These are phyloP conservation scores for Ustilago shanxiensis DNA, from an alignment of 1,284 basidiomycete species.

Conservation along the genomic window DNA sequence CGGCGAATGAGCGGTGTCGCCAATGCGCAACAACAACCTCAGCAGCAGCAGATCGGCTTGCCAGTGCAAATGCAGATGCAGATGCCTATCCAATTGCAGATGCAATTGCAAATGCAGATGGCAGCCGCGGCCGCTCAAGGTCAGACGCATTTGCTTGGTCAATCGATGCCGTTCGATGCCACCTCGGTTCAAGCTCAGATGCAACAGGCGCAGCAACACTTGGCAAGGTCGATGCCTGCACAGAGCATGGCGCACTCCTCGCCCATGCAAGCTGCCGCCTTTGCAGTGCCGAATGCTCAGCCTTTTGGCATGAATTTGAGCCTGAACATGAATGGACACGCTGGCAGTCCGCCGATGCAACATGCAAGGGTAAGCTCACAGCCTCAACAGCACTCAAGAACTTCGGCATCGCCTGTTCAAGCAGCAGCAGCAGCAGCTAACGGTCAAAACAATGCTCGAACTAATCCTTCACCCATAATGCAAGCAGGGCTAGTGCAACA, in stretches of 20 bases:
- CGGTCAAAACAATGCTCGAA: constrained; percentile 44
- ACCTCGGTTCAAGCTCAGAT: constrained; percentile 48
- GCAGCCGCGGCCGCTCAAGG: constrained; percentile 51
- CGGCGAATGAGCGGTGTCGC: constrained; percentile 33
- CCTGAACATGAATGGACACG: constrained; percentile 41
- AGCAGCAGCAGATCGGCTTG: constrained; percentile 52
- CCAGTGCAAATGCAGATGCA: constrained; percentile 49
- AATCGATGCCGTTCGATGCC: constrained; percentile 49
- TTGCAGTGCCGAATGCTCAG: constrained; percentile 39
- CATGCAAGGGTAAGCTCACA: constrained; percentile 54
- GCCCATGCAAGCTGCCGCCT: constrained; percentile 45
- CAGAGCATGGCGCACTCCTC: constrained; percentile 48
- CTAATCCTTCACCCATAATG: constrained; percentile 47
- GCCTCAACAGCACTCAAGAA: constrained; percentile 47
- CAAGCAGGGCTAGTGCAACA: constrained; percentile 50
- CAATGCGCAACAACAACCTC: constrained; percentile 28
- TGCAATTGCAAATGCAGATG: constrained; percentile 57
- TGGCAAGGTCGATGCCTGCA: constrained; percentile 40
- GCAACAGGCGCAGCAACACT: constrained; percentile 43
- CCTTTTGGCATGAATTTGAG: constrained; percentile 50
- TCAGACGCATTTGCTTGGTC: constrained; percentile 37
- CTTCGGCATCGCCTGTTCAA: constrained; percentile 46
- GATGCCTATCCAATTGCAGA: constrained; percentile 50
- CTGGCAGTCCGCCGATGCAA: constrained; percentile 52
- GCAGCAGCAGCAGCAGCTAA: constrained; percentile 36